Evolutionary conservation across 306 rosid genomes (phyloP).

Genomic region (Astragalus membranaceus): DNA sequence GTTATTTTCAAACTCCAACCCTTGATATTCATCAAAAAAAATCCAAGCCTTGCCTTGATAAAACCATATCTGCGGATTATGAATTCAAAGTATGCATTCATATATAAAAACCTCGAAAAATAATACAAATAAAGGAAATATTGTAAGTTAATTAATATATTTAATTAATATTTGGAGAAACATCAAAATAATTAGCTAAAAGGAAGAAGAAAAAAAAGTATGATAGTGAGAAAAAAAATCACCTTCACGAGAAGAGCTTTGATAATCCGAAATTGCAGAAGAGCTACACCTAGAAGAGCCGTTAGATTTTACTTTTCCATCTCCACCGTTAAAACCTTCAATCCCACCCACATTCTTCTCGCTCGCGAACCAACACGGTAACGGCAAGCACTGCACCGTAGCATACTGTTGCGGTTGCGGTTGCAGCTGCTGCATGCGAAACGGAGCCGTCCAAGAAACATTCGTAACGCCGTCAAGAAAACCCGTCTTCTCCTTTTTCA

Average conservation of each 20-base stretch:
- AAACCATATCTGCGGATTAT: background rate
- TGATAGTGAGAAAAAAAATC: background rate
- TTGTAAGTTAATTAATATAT: background rate
- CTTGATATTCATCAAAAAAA: too few species aligned
- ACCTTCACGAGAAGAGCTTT: slow-evolving; percentile 60
- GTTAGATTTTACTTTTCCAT: slow-evolving; percentile 25
- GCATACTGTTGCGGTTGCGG: background rate
- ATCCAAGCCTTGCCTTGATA: too few species aligned
- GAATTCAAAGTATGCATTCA: background rate
- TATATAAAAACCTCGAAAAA: background rate
- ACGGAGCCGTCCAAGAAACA: background rate
- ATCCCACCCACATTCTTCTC: slow-evolving; percentile 19
- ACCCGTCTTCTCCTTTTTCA: background rate
- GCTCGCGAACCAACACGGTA: slow-evolving; percentile 30
- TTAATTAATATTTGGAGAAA: background rate
- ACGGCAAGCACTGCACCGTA: background rate
- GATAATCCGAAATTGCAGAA: slow-evolving; percentile 41
- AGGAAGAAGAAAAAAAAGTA: background rate
- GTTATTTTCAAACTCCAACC: too few species aligned
- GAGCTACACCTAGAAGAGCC: slow-evolving; percentile 50
- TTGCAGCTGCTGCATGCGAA: background rate
- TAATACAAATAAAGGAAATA: too few species aligned
- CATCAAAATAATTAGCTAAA: background rate
- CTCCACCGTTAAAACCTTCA: slow-evolving; percentile 10
- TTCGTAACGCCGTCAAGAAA: background rate